Conservation (phyloP, 108 stramenopile genomes). For the Pseudonitzschia pungens region DNA sequence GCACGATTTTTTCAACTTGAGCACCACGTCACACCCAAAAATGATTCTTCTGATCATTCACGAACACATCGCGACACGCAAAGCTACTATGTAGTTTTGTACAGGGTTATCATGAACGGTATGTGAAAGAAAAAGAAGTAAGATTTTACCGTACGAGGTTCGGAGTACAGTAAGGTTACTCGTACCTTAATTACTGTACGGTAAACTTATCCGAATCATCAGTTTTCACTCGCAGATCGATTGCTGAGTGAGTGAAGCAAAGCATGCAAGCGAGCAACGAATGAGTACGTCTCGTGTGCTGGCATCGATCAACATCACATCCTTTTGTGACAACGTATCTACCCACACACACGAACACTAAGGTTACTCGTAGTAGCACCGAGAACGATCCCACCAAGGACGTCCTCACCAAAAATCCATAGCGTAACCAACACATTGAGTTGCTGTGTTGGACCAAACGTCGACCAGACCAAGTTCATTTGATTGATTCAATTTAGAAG, state of each 20-base stretch:
- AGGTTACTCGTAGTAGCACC: background rate
- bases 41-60: background rate
- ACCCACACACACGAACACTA: background rate
- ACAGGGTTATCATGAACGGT: no score
- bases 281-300: constrained; percentile 7
- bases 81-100: no score
- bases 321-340: background rate
- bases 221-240: background rate
- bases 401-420: background rate
- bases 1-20: background rate
- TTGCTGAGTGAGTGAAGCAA: background rate
- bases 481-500: no score
- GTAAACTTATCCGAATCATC: no score
- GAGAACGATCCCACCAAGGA: background rate
- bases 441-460: constrained; percentile 1
- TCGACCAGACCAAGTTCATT: background rate
- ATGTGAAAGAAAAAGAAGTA: no score
- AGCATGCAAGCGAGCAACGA: background rate
- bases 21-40: background rate
- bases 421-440: background rate
- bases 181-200: no score
- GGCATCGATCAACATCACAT: background rate
- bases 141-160: no score
- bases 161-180: no score
- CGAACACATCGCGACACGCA: background rate